Conservation (phyloP, 2,329 filamentous ascomycete species). For the Epichloe sylvatica region DNA sequence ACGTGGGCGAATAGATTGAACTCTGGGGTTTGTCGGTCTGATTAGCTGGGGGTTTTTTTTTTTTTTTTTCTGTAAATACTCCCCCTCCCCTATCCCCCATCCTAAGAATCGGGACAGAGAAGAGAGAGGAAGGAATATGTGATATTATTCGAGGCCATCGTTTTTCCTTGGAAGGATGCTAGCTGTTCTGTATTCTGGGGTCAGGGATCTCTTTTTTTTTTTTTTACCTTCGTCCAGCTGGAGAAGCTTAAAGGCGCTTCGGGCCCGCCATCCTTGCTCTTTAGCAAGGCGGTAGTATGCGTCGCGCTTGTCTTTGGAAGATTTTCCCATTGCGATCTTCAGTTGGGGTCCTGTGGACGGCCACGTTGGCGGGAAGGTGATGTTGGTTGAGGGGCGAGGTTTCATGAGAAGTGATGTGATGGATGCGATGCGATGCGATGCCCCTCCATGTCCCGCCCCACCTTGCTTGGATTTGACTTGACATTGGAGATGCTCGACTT, state of each 20-base stretch:
- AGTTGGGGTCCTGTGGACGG: neutral
- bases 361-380: neutral
- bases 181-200: neutral
- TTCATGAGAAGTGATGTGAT: neutral
- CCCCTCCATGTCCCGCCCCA: neutral
- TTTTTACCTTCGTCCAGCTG: constrained; percentile 67
- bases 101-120: neutral
- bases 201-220: neutral
- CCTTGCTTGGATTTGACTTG: too few species aligned
- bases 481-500: too few species aligned
- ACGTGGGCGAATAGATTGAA: constrained; percentile 89
- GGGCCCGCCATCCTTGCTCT: constrained; percentile 94
- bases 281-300: constrained; percentile 96
- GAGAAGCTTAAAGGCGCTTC: constrained; percentile 91
- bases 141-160: too few species aligned
- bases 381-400: neutral
- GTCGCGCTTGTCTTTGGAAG: constrained; percentile 96
- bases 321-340: constrained; percentile 62
- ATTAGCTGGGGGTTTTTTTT: neutral
- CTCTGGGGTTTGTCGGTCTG: constrained; percentile 35
- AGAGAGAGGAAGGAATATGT: too few species aligned
- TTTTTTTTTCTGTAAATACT: neutral
- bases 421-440: neutral
- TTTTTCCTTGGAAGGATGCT: neutral
- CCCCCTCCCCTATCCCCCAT: neutral